These are phyloP conservation scores for Gryganskiella cystojenkinii DNA, from an alignment of 192 early-diverging fungal genomes.

Conservation along the genomic window DNA sequence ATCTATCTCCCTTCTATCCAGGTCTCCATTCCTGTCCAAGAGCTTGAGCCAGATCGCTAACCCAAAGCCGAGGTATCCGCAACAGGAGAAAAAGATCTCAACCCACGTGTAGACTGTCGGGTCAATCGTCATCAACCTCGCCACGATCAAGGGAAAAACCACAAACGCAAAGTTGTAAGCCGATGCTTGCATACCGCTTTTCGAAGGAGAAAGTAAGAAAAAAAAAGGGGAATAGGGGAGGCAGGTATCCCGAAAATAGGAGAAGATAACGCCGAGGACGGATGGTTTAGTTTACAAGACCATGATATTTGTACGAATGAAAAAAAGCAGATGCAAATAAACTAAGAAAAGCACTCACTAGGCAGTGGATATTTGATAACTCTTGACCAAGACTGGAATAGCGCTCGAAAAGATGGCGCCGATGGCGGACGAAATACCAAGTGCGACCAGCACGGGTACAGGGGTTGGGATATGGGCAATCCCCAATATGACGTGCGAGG, in stretches of 20 bases:
- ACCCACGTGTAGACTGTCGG: slow-evolving; percentile 22
- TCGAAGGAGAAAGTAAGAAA: background rate
- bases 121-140: slow-evolving; percentile 56
- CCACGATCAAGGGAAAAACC: slow-evolving; percentile 67
- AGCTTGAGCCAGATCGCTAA: slow-evolving; percentile 26
- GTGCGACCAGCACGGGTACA: slow-evolving; percentile 54
- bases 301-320: too few relatives aligned
- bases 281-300: too few relatives aligned
- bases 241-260: too few relatives aligned
- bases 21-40: slow-evolving; percentile 11
- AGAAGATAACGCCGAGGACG: too few relatives aligned
- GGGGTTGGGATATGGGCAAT: slow-evolving; percentile 42
- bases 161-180: slow-evolving; percentile 60
- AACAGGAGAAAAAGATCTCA: slow-evolving; percentile 24
- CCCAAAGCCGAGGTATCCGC: slow-evolving; percentile 11
- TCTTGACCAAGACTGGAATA: slow-evolving; percentile 61
- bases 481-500: slow-evolving; percentile 57
- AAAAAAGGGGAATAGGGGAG: background rate
- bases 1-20: slow-evolving; percentile 23
- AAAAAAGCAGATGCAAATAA: background rate
- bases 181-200: slow-evolving; percentile 62
- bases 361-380: slow-evolving; percentile 53
- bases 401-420: slow-evolving; percentile 61
- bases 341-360: slow-evolving; percentile 29
- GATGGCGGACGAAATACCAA: slow-evolving; percentile 62